These are phyloP conservation scores for Galeopsis tetrahit DNA, from an alignment of 257 asterid species.

Conservation along the genomic window DNA sequence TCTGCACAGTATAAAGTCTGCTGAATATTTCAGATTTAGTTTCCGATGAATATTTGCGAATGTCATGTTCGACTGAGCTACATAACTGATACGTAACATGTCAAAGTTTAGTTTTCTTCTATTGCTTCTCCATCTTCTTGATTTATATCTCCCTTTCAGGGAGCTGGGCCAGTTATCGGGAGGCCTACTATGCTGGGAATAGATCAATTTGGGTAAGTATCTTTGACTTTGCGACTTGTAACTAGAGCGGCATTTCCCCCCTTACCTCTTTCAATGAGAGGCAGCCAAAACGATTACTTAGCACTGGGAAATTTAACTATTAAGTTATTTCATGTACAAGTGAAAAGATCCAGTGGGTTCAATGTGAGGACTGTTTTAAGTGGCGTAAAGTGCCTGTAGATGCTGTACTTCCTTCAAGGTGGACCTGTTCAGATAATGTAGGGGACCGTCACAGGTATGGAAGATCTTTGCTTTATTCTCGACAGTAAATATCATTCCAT, in stretches of 20 bases:
- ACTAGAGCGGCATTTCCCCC: slow-evolving; percentile 1
- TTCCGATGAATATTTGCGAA: slow-evolving; percentile 17
- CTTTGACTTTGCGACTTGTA: slow-evolving; percentile 29
- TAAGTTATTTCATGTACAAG: slow-evolving; percentile 43
- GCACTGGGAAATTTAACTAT: slow-evolving; percentile 37
- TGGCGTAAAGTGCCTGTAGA: slow-evolving; percentile 86
- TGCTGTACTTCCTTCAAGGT: slow-evolving; percentile 74
- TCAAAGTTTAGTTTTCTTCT: slow-evolving; percentile 4
- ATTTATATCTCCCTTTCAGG: slow-evolving; percentile 46
- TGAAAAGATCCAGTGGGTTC: slow-evolving; percentile 72
- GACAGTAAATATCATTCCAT: slow-evolving; percentile 5
- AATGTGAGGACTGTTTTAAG: slow-evolving; percentile 91
- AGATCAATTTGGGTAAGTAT: slow-evolving; percentile 69
- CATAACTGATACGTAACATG: slow-evolving; percentile 27
- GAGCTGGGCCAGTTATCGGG: slow-evolving; percentile 80
- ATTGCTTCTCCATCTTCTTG: slow-evolving; percentile 17
- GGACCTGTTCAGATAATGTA: slow-evolving; percentile 76
- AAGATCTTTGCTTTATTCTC: slow-evolving; percentile 18
- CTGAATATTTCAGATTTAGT: slow-evolving; percentile 10
- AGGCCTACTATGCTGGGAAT: slow-evolving; percentile 75
- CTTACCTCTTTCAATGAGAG: not conserved
- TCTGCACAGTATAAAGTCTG: not conserved
- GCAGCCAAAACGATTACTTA: slow-evolving; percentile 9
- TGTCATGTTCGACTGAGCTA: slow-evolving; percentile 20
- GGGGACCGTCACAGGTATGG: slow-evolving; percentile 76